Evolutionary conservation across 495 filamentous ascomycete genomes (phyloP).

Genomic region (Amniculicola lignicola): DNA sequence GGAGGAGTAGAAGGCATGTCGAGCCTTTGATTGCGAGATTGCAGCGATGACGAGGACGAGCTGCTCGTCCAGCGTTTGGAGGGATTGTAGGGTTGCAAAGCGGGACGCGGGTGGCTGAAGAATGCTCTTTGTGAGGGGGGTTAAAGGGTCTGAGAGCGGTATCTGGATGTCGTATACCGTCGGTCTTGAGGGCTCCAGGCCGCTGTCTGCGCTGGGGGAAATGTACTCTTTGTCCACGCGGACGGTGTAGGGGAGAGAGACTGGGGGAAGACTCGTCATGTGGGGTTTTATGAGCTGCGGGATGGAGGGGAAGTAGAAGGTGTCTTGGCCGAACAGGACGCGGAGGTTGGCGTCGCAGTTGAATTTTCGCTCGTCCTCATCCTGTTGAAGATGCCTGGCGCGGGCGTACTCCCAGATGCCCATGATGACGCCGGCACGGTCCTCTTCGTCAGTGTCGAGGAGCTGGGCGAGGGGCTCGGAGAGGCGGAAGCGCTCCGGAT

Average conservation of each 20-base stretch:
- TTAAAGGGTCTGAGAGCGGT: constrained; percentile 77
- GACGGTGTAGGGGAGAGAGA: constrained; percentile 87
- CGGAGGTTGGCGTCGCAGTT: constrained; percentile 79
- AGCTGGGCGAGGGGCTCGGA: constrained; percentile 77
- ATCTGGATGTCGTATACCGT: constrained; percentile 90
- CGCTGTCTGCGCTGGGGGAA: constrained; percentile 48
- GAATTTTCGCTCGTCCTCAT: constrained; percentile 88
- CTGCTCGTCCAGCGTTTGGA: constrained; percentile 74
- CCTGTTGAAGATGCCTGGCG: constrained; percentile 79
- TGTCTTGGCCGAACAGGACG: constrained; percentile 73
- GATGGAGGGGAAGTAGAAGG: constrained; percentile 84
- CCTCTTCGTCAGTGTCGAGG: constrained; percentile 81
- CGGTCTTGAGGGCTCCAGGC: constrained; percentile 18
- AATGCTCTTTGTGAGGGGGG: constrained; percentile 62
- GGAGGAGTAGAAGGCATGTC: constrained; percentile 75
- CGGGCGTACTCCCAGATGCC: constrained; percentile 95
- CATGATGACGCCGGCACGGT: constrained; percentile 78
- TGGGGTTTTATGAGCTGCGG: constrained; percentile 71
- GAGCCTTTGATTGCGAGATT: constrained; percentile 73
- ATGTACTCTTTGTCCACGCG: constrained; percentile 80
- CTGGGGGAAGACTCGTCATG: constrained; percentile 72
- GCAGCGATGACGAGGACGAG: constrained; percentile 75
- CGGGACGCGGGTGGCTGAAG: constrained; percentile 54
- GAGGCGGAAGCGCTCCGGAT: constrained; percentile 76
- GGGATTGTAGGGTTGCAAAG: constrained; percentile 64